Conservation (phyloP, 2,329 filamentous ascomycete species). For the Xylaria sp. region DNA sequence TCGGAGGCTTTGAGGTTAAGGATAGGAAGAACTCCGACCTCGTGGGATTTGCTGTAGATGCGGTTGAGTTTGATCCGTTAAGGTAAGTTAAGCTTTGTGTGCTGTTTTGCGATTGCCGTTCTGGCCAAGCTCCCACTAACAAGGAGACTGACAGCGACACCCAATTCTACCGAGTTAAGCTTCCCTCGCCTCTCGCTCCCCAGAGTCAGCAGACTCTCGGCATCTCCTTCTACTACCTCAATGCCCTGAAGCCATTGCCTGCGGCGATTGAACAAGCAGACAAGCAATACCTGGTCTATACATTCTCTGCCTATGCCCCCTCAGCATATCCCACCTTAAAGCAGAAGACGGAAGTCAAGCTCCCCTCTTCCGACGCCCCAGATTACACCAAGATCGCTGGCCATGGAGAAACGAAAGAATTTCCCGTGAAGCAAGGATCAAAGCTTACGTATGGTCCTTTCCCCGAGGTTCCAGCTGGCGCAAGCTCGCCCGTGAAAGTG, state of each 20-base stretch:
- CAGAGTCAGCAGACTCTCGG: constrained; percentile 85
- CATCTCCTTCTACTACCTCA: constrained; percentile 85
- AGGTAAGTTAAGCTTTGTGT: constrained; percentile 57
- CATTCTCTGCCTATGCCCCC: constrained; percentile 85
- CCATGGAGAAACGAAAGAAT: constrained; percentile 68
- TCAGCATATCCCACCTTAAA: constrained; percentile 88
- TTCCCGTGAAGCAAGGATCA: constrained; percentile 83
- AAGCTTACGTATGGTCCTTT: constrained; percentile 94
- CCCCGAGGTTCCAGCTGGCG: constrained; percentile 81
- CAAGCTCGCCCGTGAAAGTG: constrained; percentile 76
- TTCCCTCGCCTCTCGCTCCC: constrained; percentile 80
- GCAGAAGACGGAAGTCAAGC: constrained; percentile 98
- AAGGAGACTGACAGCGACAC: constrained; percentile 62
- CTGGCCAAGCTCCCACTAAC: constrained; percentile 42
- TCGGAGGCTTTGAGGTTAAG: constrained; percentile 90
- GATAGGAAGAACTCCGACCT: constrained; percentile 84
- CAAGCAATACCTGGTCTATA: constrained; percentile 86
- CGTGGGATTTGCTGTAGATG: constrained; percentile 75
- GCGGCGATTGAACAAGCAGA: constrained; percentile 84
- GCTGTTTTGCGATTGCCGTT: neutral
- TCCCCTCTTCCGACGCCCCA: constrained; percentile 79
- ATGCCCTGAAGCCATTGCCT: constrained; percentile 83
- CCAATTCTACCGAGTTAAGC: constrained; percentile 86
- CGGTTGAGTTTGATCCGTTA: constrained; percentile 71
- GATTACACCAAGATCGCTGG: constrained; percentile 83